phyloP scores from a whole-genome alignment of 495 filamentous ascomycete genomes.

The Podospora appendiculata region DNA sequence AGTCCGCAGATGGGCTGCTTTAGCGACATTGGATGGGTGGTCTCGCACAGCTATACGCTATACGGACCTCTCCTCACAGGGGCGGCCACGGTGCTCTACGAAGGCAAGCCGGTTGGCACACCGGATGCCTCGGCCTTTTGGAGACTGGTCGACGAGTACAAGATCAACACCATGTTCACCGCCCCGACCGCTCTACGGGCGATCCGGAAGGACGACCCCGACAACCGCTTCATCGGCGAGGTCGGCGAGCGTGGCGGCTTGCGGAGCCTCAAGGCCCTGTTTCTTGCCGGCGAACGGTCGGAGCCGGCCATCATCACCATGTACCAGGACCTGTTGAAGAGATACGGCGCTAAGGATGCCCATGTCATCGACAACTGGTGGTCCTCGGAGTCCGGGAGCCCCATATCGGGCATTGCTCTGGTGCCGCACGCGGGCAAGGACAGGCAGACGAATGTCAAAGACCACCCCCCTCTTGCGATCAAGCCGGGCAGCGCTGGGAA shows the following conservation, averaged over 20 bases:
- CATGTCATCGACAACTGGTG: conserved; percentile 92
- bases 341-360: conserved; percentile 54
- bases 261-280: conserved; percentile 60
- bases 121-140: conserved; percentile 83
- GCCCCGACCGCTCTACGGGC: conserved; percentile 82
- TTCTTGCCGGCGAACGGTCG: conserved; percentile 82
- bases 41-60: conserved; percentile 77
- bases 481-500: conserved; percentile 85
- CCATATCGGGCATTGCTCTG: conserved; percentile 76
- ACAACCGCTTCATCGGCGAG: conserved; percentile 54
- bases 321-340: conserved; percentile 62
- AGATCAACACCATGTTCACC: conserved; percentile 76
- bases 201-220: conserved; percentile 77
- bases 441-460: conserved; percentile 19
- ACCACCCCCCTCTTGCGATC: conserved; percentile 35
- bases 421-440: conserved; percentile 43
- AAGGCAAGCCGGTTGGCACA: conserved; percentile 88
- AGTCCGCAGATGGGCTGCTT: conserved; percentile 16
- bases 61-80: conserved; percentile 72
- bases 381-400: conserved; percentile 86
- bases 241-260: conserved; percentile 60
- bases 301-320: conserved; percentile 78
- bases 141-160: conserved; percentile 77
- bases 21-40: conserved; percentile 80
- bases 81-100: conserved; percentile 80